Percentiles rank a stretch among this genome's conserved stretches.
Evolutionary conservation across 768 basidiomycete species (phyloP).

Genomic region (Panaeolus papilionaceus): DNA sequence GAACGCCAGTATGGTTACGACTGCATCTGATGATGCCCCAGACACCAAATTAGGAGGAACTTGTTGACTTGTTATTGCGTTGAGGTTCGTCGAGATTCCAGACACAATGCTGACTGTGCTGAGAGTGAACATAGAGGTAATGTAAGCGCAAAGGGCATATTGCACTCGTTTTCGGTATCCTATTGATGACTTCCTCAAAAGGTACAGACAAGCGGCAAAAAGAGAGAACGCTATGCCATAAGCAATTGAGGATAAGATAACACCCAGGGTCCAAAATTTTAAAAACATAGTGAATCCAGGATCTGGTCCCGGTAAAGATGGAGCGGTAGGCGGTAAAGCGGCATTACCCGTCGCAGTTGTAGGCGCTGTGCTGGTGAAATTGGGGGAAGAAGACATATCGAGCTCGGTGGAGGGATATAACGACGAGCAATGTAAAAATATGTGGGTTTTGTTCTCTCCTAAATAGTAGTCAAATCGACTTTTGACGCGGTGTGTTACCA

Average conservation of each 20-base stretch:
- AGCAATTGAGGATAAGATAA: constrained; percentile 20
- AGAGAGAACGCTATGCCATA: constrained; percentile 20
- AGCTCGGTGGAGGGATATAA: no score
- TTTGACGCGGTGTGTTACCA: no score
- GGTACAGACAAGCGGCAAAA: constrained; percentile 12
- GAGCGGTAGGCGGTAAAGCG: no score
- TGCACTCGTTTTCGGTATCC: constrained; percentile 7
- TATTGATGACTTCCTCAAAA: constrained; percentile 17
- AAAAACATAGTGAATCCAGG: constrained; percentile 13
- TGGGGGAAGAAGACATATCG: no score
- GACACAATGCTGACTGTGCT: constrained; percentile 18
- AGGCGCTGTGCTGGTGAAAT: no score
- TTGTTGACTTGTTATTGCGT: not conserved
- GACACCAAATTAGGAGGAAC: constrained; percentile 12
- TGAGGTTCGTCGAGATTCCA: constrained; percentile 17
- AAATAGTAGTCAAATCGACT: no score
- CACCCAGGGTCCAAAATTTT: constrained; percentile 21
- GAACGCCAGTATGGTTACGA: constrained; percentile 18
- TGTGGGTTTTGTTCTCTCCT: no score
- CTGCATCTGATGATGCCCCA: constrained; percentile 11
- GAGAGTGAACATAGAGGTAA: constrained; percentile 17
- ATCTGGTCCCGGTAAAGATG: no score
- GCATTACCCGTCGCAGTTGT: no score
- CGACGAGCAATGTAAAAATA: no score
- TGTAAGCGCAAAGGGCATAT: constrained; percentile 16